Evolutionary conservation across 1,284 basidiomycete species (phyloP).

Genomic region (Afroboletus lepidellus): DNA sequence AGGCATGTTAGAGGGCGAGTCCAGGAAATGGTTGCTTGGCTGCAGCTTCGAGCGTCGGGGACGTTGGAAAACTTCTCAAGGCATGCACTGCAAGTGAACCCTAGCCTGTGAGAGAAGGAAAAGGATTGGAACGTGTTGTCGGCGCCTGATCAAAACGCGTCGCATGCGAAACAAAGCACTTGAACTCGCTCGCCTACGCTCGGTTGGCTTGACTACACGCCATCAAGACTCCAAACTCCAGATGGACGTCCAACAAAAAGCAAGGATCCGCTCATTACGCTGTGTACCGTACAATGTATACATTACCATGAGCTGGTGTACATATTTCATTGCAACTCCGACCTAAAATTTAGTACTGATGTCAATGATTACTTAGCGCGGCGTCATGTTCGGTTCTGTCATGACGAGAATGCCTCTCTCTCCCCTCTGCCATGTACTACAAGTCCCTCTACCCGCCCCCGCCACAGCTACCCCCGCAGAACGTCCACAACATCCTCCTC

Average conservation of each 20-base stretch:
- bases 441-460: conserved; percentile 39
- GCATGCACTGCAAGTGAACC: conserved; percentile 6
- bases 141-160: conserved; percentile 4
- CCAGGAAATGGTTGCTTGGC: not conserved
- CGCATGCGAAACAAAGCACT: not conserved
- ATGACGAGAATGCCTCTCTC: not conserved
- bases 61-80: not conserved
- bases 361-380: no score
- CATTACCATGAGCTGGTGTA: no score
- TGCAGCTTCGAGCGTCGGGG: not conserved
- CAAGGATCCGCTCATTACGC: not conserved
- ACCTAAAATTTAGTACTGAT: no score
- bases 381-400: no score
- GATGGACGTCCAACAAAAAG: not conserved
- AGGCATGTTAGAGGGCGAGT: conserved; percentile 18
- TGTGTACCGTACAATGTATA: no score
- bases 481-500: conserved; percentile 58
- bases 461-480: conserved; percentile 44
- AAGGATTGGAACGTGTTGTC: conserved; percentile 10
- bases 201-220: conserved; percentile 3
- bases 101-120: not conserved
- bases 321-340: no score
- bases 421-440: conserved; percentile 34
- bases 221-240: not conserved
- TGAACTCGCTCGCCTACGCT: not conserved